These are phyloP conservation scores for Pezicula carpinea DNA, from an alignment of 2,329 filamentous ascomycete species.

Conservation along the genomic window DNA sequence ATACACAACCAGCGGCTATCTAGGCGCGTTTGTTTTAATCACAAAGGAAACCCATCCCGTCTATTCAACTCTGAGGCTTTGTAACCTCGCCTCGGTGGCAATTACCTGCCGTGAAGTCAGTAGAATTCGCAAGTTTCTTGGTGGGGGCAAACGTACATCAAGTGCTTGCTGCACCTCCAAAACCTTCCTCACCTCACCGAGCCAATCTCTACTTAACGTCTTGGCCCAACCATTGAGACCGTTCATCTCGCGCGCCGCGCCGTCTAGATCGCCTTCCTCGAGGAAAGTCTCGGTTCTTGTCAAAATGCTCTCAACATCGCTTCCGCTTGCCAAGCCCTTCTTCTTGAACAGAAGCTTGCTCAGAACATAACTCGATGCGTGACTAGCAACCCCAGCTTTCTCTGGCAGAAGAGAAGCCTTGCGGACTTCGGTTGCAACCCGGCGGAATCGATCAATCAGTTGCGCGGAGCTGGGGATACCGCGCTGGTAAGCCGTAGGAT, in stretches of 20 bases:
- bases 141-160: conserved; percentile 64
- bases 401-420: conserved; percentile 92
- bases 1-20: conserved; percentile 1
- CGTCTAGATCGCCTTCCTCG: conserved; percentile 90
- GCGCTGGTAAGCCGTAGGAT: conserved; percentile 87
- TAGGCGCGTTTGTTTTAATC: conserved; percentile 3
- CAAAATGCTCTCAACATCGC: conserved; percentile 91
- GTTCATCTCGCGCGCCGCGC: conserved; percentile 93
- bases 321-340: conserved; percentile 73
- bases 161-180: conserved; percentile 94
- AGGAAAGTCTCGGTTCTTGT: conserved; percentile 83
- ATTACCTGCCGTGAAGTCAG: conserved; percentile 59
- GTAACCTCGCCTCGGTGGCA: conserved; percentile 81
- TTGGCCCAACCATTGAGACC: conserved; percentile 89
- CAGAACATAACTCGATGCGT: conserved; percentile 83
- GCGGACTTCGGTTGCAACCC: conserved; percentile 85
- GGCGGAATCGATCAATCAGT: conserved; percentile 92
- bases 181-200: conserved; percentile 83
- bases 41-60: conserved; percentile 20
- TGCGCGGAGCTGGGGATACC: conserved; percentile 80
- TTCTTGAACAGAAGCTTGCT: conserved; percentile 98
- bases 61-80: conserved; percentile 80
- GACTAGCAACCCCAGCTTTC: conserved; percentile 88
- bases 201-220: conserved; percentile 90
- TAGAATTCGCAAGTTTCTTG: neutral